Percentiles rank a stretch among this genome's conserved stretches.
Conservation (phyloP, 2,329 filamentous ascomycete species). For the Lasiodiplodia sp. region DNA sequence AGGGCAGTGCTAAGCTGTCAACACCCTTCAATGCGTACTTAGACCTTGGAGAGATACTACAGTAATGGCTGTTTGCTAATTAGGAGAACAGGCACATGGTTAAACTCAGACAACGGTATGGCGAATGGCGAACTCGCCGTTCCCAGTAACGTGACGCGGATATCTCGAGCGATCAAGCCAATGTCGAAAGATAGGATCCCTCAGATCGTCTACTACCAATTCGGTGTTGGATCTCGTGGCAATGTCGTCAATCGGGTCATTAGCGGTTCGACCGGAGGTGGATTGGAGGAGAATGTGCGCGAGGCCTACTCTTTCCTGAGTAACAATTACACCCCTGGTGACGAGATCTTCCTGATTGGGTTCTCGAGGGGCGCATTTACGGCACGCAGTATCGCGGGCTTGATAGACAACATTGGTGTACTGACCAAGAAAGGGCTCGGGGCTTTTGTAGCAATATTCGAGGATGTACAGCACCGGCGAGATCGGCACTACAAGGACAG, state of each 20-base stretch:
- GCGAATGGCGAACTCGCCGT: constrained; percentile 47
- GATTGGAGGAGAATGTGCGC: constrained; percentile 58
- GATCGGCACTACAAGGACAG: constrained; percentile 44
- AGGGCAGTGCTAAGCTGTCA: not conserved
- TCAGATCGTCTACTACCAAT: constrained; percentile 52
- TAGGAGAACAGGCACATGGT: constrained; percentile 50
- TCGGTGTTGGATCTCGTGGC: constrained; percentile 46
- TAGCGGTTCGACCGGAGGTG: constrained; percentile 35
- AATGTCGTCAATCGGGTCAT: constrained; percentile 32
- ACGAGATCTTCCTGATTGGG: constrained; percentile 60
- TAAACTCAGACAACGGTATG: constrained; percentile 56
- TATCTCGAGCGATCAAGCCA: constrained; percentile 45
- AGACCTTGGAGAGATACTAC: not conserved
- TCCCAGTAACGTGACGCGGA: constrained; percentile 51
- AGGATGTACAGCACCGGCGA: constrained; percentile 40
- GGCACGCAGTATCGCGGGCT: constrained; percentile 36
- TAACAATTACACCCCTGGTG: constrained; percentile 65
- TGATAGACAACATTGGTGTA: constrained; percentile 36
- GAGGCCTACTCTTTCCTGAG: constrained; percentile 70
- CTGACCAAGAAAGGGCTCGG: constrained; percentile 33
- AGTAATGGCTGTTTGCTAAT: not conserved
- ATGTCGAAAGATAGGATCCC: constrained; percentile 40
- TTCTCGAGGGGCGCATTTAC: constrained; percentile 68
- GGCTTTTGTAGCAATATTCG: constrained; percentile 34
- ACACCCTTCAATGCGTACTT: not conserved